Evolutionary conservation across 2,329 filamentous ascomycete genomes (phyloP), one percentile per base, ranked within the genome.

Genomic region (Neonectria hederae): DNA sequence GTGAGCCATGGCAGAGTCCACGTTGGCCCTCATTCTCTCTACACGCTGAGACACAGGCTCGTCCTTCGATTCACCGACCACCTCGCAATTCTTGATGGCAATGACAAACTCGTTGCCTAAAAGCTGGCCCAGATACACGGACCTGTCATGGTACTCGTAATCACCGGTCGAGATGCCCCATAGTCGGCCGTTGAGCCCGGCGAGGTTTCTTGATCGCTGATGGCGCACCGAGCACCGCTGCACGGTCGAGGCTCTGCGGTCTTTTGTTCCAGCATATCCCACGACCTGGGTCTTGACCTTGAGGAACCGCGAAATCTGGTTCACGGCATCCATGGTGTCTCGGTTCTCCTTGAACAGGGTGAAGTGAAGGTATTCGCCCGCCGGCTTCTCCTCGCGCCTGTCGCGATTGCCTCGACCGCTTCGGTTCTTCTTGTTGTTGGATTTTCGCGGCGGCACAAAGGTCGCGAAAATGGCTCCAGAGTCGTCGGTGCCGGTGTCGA

Each of bases 331-430:
- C 92, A 97, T 97, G 1, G 94, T 97, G 76, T 97, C 94, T 76
- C 95, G 94, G 81, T 97, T 97, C 81, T 97, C 94, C 81, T 97
- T 97, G 86, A 95, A 97, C 55, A 97, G 84, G 0, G 92, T 95
- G 77, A 97, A 97, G 77, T 97, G 94, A 14, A 97, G 82, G 77
- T 93, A 96, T 53, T 94, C 90, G 19, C 92, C 93, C 85, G 77
- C 65, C 62, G 77, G 77, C 65, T 79, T 77, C 63, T 78, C 75
- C 3, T 76, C 73, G 11, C 64, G 68, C 17, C 62, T 67, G n/a
- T 68, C 68, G 14, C 70, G 70, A 21, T 68, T 68, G 10, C 73
- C 72, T 24, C 74, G 70, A 13, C 54, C 40, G 3, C 68, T 72
- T 45, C 74, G 62, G 55, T 63, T 70, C 63, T 75, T 77, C 66